These are phyloP conservation scores for Hygrophoropsis aurantiaca DNA, from an alignment of 768 basidiomycete species.

Conservation along the genomic window DNA sequence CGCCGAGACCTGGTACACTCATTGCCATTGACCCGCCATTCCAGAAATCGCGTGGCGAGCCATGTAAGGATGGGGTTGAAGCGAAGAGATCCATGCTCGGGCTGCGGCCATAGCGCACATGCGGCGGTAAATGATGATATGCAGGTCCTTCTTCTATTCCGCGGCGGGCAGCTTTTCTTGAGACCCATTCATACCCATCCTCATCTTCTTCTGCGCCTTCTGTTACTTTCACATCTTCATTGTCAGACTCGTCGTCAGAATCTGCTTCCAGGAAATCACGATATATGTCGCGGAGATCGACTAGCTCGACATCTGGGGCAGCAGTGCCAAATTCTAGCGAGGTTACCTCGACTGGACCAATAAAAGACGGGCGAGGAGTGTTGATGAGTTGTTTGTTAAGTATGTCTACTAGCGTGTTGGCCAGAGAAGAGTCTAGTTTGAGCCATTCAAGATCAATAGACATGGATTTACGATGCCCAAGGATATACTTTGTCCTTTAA, in stretches of 20 bases:
- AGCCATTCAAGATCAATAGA: constrained; percentile 96
- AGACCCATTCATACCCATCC: constrained; percentile 85
- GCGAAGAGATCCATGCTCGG: constrained; percentile 59
- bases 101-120: constrained; percentile 63
- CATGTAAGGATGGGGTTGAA: constrained; percentile 48
- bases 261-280: constrained; percentile 91
- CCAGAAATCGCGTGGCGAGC: constrained; percentile 46
- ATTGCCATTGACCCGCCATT: constrained; percentile 24
- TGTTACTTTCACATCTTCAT: constrained; percentile 45
- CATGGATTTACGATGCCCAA: constrained; percentile 44
- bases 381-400: constrained; percentile 78
- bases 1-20: constrained; percentile 39
- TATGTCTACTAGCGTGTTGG: constrained; percentile 63
- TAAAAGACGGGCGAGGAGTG: constrained; percentile 84
- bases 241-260: constrained; percentile 48
- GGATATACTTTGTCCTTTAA: too few species aligned
- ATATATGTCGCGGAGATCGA: constrained; percentile 92
- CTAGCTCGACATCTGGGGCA: constrained; percentile 83
- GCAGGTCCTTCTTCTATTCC: constrained; percentile 52
- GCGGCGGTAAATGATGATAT: constrained; percentile 72
- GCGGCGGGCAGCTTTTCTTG: constrained; percentile 57
- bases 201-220: constrained; percentile 62
- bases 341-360: constrained; percentile 87
- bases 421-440: constrained; percentile 72
- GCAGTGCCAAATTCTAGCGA: constrained; percentile 85